These are phyloP conservation scores for Bruguiera hainesii DNA, from an alignment of 441 rosid species.

Conservation along the genomic window DNA sequence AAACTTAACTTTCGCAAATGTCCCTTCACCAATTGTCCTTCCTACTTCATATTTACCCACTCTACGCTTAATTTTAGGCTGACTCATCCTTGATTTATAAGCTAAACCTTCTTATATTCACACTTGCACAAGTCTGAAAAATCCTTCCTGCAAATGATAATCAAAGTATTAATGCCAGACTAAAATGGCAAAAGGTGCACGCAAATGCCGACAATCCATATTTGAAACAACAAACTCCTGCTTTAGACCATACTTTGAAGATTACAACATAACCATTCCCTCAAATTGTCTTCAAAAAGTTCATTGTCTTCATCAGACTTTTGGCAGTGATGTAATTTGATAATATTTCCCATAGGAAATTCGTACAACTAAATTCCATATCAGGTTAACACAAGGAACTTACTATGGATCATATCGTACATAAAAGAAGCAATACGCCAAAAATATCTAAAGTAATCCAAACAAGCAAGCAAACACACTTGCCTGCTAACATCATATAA, in stretches of 20 bases:
- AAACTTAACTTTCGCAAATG: conserved; percentile 96
- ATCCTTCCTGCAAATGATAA: conserved; percentile 27
- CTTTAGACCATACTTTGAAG: too few species aligned
- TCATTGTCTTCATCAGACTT: too few species aligned
- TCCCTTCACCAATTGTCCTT: conserved; percentile 93
- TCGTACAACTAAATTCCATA: not conserved
- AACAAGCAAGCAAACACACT: not conserved
- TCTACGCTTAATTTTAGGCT: conserved; percentile 74
- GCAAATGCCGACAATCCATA: too few species aligned
- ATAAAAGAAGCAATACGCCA: not conserved
- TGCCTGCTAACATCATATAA: not conserved
- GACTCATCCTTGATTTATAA: conserved; percentile 51
- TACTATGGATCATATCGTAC: not conserved
- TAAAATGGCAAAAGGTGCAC: not conserved
- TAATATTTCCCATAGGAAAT: too few species aligned
- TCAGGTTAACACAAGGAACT: not conserved
- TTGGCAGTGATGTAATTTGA: too few species aligned
- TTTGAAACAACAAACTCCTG: too few species aligned
- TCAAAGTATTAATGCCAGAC: conserved; percentile 3
- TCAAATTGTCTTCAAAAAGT: too few species aligned
- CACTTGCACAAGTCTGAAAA: conserved; percentile 12
- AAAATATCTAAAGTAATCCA: conserved; percentile 10
- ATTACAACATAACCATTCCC: too few species aligned
- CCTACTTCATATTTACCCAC: conserved; percentile 94
- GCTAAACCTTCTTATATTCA: conserved; percentile 20